Conservation (phyloP, 306 rosid genomes). For the Begonia masoniana region DNA sequence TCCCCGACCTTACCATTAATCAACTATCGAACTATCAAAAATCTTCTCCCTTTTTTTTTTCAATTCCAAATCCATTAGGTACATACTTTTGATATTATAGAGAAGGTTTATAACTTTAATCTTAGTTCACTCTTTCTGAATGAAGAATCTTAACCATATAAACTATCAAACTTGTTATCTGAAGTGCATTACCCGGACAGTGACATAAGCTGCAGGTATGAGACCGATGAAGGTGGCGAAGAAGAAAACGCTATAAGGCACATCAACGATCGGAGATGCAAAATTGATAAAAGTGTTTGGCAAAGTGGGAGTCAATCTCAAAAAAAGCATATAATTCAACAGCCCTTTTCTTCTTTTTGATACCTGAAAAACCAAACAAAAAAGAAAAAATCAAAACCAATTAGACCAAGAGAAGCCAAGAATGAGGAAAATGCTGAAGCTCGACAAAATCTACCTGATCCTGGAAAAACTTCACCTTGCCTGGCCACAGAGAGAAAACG, state of each 20-base stretch:
- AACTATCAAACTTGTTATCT: too few relatives aligned
- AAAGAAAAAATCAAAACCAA: conserved; percentile 6
- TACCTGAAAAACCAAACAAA: conserved; percentile 36
- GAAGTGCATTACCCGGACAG: conserved; percentile 60
- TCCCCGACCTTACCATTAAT: neutral
- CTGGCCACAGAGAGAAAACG: conserved; percentile 72
- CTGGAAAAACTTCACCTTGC: conserved; percentile 71
- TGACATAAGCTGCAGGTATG: conserved; percentile 86
- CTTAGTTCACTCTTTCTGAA: too few relatives aligned
- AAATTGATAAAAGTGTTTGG: conserved; percentile 92
- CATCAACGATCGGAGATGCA: conserved; percentile 94
- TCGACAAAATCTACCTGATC: conserved; percentile 39
- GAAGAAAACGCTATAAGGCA: conserved; percentile 82
- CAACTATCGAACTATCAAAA: neutral
- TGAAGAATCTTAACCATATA: too few relatives aligned
- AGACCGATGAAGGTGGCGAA: conserved; percentile 71
- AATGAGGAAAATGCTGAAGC: neutral
- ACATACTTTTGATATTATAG: too few relatives aligned
- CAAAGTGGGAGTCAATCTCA: conserved; percentile 83
- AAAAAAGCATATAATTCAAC: conserved; percentile 93
- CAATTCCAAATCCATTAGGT: too few relatives aligned
- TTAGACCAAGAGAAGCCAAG: neutral
- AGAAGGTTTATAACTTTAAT: too few relatives aligned
- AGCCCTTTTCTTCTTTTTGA: conserved; percentile 61
- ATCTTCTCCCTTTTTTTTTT: too few relatives aligned